These are phyloP conservation scores for Gossypium sturtianum DNA, from an alignment of 345 rosid genomes.

Conservation along the genomic window DNA sequence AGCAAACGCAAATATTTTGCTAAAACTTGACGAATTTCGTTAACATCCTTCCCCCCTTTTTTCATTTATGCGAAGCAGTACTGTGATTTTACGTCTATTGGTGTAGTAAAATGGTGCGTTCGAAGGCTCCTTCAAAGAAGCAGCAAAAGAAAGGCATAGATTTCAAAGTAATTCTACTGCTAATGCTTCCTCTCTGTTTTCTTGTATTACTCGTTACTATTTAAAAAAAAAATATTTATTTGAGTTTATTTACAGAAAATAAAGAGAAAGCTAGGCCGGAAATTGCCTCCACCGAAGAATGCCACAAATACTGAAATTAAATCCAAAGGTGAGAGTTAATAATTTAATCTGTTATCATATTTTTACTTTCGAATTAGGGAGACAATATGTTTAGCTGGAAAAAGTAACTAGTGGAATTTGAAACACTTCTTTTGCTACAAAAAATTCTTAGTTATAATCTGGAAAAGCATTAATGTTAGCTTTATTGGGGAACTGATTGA, in stretches of 20 bases:
- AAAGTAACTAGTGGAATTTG: not conserved
- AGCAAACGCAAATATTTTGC: not conserved
- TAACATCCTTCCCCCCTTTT: too few species aligned
- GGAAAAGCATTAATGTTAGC: not conserved
- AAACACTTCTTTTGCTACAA: not conserved
- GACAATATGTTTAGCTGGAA: not conserved
- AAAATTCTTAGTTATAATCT: not conserved
- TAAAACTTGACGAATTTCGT: not conserved
- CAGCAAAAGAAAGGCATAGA: conserved; percentile 76
- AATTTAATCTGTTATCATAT: not conserved
- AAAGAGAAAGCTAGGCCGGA: conserved; percentile 81
- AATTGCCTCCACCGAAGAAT: conserved; percentile 82
- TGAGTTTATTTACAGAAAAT: conserved; percentile 52
- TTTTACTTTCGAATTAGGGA: not conserved
- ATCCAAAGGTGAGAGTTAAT: conserved; percentile 52
- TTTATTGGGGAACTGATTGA: not conserved
- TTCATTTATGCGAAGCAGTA: not conserved
- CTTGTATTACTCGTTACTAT: not conserved
- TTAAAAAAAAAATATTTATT: not conserved
- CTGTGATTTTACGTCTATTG: not conserved
- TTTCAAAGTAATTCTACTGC: conserved; percentile 45
- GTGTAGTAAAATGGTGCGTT: conserved; percentile 41
- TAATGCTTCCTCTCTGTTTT: not conserved
- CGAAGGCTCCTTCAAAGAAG: conserved; percentile 68
- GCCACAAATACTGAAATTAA: conserved; percentile 82